Evolutionary conservation across 176 grass and related monocot species (phyloP).

Genomic region (Avena eriantha): DNA sequence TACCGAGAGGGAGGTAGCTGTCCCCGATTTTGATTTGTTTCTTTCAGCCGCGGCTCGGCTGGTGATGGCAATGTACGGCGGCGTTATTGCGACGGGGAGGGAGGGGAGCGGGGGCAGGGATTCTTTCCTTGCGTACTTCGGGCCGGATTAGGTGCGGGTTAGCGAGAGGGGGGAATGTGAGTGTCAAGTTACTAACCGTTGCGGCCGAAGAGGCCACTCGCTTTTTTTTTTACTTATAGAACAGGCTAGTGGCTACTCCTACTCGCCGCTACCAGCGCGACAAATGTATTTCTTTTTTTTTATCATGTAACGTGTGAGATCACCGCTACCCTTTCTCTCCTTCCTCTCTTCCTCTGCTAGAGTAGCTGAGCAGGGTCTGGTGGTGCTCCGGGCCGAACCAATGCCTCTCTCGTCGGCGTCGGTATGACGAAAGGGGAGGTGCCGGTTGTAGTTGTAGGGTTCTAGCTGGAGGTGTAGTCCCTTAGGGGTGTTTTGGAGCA

Average conservation of each 20-base stretch:
- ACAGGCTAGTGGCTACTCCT: not conserved
- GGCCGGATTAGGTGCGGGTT: conserved; percentile 43
- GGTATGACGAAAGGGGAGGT: too few relatives aligned
- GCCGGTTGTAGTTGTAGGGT: too few relatives aligned
- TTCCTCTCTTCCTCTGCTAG: too few relatives aligned
- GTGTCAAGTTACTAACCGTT: conserved; percentile 39
- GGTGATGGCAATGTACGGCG: conserved; percentile 27
- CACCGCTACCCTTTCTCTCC: too few relatives aligned
- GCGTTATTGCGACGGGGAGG: conserved; percentile 19
- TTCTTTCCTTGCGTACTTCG: conserved; percentile 48
- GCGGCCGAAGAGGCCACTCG: not conserved
- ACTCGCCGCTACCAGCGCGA: not conserved
- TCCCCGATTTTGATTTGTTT: conserved; percentile 35
- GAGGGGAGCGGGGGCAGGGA: conserved; percentile 6
- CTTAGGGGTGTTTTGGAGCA: too few relatives aligned
- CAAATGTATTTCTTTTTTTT: not conserved
- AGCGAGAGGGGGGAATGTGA: conserved; percentile 31
- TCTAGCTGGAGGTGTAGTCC: too few relatives aligned
- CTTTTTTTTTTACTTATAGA: not conserved
- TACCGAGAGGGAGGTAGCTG: not conserved
- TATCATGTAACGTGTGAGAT: too few relatives aligned
- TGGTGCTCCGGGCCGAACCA: too few relatives aligned
- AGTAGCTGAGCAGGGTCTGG: too few relatives aligned
- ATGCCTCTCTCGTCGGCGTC: too few relatives aligned
- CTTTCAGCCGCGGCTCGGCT: not conserved